Conservation (phyloP, 768 basidiomycete species). For the Tephrocybe sp. region DNA sequence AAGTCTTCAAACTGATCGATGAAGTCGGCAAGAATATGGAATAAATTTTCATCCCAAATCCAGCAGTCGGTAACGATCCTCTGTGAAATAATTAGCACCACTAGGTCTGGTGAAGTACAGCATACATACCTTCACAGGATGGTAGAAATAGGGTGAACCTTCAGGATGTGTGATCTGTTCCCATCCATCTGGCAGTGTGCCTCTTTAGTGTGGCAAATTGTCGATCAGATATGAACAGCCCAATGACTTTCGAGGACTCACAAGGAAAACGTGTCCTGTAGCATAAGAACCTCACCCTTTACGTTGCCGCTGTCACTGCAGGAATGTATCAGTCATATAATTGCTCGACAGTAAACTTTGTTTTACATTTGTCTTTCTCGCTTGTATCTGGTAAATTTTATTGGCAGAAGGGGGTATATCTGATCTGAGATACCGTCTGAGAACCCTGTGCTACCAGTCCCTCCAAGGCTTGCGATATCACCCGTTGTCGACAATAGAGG, state of each 20-base stretch:
- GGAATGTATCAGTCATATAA: background rate
- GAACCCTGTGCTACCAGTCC: background rate
- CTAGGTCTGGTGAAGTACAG: background rate
- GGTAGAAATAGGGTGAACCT: conserved; percentile 12
- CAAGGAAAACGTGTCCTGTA: background rate
- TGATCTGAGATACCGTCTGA: background rate
- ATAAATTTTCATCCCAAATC: conserved; percentile 1
- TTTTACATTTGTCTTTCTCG: conserved; percentile 1
- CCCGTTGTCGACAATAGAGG: background rate
- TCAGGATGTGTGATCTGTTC: conserved; percentile 11
- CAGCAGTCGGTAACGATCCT: conserved; percentile 12
- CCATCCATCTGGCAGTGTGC: conserved; percentile 8
- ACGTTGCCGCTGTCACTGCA: background rate
- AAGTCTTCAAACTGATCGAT: conserved; percentile 5
- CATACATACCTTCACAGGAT: background rate
- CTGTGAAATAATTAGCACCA: background rate
- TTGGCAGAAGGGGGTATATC: conserved; percentile 1
- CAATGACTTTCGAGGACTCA: too few relatives aligned
- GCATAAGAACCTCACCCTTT: background rate
- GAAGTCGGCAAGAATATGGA: background rate
- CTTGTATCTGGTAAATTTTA: conserved; percentile 2
- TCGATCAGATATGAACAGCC: too few relatives aligned
- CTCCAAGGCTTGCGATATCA: background rate
- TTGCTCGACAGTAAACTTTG: too few relatives aligned
- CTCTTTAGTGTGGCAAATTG: too few relatives aligned